Base-by-base conservation (phyloP, 805 yeast species). In the Zygosaccharomyces kombuchaensis region DNA sequence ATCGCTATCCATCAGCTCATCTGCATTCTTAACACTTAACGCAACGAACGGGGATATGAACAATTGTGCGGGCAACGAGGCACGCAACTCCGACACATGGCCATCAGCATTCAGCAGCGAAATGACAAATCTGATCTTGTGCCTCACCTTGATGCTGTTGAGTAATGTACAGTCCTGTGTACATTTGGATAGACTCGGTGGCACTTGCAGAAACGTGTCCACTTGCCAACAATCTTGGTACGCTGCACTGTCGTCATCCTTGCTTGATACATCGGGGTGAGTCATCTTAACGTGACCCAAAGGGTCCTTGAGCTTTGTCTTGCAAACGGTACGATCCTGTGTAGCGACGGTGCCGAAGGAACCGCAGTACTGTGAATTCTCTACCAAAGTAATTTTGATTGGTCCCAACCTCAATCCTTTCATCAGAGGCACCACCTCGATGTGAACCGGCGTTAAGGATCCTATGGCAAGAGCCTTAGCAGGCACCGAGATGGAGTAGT, bases 401-500 rank as follows among this genome's bases (percentile, higher is more conserved):
- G 78, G 74, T 1, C 96, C 96, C 34, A 91, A 68, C 48, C 72
- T 75, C 44, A 91, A 70, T 0, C 96, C 96, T 63, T 93, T 91
- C 36, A 80, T 65, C 34, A 91, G 68, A 0, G 99, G 98, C 1
- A 84, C 84, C 55, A 91, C 61, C 52, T 79, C 71, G 55, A 91
- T 72, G 53, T 80, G 77, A 6, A 91, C 74, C 1, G 87, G 85
- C 5, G 84, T 72, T 0, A 78, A 69, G 0, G 96, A 81, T 1
- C 99, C 99, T 35, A 93, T 82, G 0, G 98, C 95, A 19, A 88
- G 77, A 0, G 97, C 96, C 58, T 87, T 83, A 21, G 87, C 74
- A 0, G 98, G 97, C 5, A 87, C 81, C 43, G 87, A 84, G 48
- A 93, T 80, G 2, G 88, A 77, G 63, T 91, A 91, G 59, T 91